A percentile compares a stretch with the other conserved stretches of the same genome.
Conservation (phyloP, 2,329 filamentous ascomycete genomes). For the Periconia digitata region DNA sequence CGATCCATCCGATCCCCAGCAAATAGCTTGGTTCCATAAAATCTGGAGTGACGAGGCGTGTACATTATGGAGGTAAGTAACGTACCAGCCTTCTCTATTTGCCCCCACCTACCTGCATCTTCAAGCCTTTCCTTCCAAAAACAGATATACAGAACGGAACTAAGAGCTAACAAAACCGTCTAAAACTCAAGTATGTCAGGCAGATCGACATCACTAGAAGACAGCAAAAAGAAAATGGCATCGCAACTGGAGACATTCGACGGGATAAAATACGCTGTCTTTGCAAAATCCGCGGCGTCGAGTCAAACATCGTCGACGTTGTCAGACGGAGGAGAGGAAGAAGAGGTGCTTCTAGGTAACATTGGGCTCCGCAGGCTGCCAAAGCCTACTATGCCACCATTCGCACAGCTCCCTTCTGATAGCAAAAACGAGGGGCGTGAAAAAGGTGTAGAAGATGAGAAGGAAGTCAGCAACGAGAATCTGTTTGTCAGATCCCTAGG, state of each 20-base stretch:
- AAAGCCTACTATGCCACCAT: slow-evolving; percentile 5
- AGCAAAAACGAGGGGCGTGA: neutral
- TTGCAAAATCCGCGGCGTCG: slow-evolving; percentile 4
- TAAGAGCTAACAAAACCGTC: too few relatives aligned
- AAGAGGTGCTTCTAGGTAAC: slow-evolving; percentile 16
- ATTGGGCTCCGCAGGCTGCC: slow-evolving; percentile 14
- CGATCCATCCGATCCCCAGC: slow-evolving; percentile 19
- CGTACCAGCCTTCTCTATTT: neutral
- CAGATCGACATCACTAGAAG: too few relatives aligned
- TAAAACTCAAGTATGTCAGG: too few relatives aligned
- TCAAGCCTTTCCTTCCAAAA: neutral
- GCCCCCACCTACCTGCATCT: neutral
- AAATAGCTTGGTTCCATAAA: slow-evolving; percentile 31
- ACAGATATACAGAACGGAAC: too few relatives aligned
- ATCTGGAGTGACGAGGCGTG: slow-evolving; percentile 22
- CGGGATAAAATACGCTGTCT: slow-evolving; percentile 18
- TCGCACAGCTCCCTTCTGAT: slow-evolving; percentile 3
- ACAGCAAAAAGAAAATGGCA: slow-evolving; percentile 24
- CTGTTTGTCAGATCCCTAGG: slow-evolving; percentile 21
- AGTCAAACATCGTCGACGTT: too few relatives aligned
- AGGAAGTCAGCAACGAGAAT: neutral
- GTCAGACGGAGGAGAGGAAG: too few relatives aligned
- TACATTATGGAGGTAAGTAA: slow-evolving; percentile 32
- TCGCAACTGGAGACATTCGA: too few relatives aligned
- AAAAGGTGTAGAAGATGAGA: neutral